Percentiles rank a stretch among this genome's conserved stretches.
Evolutionary conservation across 306 rosid genomes (phyloP).

Genomic region (Pyrus pyrifolia): DNA sequence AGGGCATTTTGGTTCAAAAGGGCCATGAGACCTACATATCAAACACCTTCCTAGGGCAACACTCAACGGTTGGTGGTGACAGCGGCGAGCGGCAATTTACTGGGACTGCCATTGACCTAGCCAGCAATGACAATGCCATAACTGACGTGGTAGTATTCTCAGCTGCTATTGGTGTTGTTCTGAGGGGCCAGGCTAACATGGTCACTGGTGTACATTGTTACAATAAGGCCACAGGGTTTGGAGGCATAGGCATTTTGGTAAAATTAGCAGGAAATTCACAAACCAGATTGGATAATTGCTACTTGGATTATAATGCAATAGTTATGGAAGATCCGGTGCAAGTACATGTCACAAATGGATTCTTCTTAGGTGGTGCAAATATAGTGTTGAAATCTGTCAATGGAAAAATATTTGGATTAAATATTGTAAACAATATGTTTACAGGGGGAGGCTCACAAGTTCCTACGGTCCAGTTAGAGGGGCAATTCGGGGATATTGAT

Average conservation of each 20-base stretch:
- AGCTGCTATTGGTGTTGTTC: slow-evolving; percentile 45
- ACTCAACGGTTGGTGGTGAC: slow-evolving; percentile 52
- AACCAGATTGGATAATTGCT: slow-evolving; percentile 59
- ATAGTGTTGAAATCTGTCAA: slow-evolving; percentile 41
- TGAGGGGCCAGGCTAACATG: slow-evolving; percentile 62
- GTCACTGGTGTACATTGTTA: slow-evolving; percentile 60
- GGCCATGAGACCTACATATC: slow-evolving; percentile 63
- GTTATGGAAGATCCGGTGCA: slow-evolving; percentile 71
- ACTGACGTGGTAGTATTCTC: slow-evolving; percentile 48
- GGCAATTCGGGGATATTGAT: slow-evolving; percentile 41
- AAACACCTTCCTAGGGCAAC: slow-evolving; percentile 55
- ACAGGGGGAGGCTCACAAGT: slow-evolving; percentile 29
- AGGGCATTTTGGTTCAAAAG: slow-evolving; percentile 48
- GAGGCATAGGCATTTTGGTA: slow-evolving; percentile 57
- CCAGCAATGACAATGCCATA: slow-evolving; percentile 44
- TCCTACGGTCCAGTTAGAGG: slow-evolving; percentile 50
- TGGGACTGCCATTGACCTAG: slow-evolving; percentile 42
- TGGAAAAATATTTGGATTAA: slow-evolving; percentile 50
- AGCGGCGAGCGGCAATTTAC: slow-evolving; percentile 37
- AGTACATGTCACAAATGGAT: slow-evolving; percentile 66
- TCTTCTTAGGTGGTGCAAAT: slow-evolving; percentile 59
- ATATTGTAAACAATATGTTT: slow-evolving; percentile 57
- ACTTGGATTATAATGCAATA: slow-evolving; percentile 55
- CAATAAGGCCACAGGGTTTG: slow-evolving; percentile 53
- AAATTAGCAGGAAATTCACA: slow-evolving; percentile 49